These are phyloP conservation scores for Penicillium pancosmium DNA, from an alignment of 495 filamentous ascomycete genomes.

Conservation along the genomic window DNA sequence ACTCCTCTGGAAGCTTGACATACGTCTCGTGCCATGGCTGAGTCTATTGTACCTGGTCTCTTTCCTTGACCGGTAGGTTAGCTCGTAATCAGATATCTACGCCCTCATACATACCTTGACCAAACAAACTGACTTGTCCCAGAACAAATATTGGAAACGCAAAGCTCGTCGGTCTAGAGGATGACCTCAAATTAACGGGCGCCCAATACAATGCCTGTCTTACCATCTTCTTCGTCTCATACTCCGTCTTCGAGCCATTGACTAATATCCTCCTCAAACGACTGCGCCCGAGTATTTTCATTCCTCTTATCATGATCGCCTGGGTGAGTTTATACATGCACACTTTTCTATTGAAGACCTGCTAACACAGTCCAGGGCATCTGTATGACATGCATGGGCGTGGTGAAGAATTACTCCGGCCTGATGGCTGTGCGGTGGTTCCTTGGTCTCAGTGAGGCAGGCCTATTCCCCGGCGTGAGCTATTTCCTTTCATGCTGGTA, in stretches of 20 bases:
- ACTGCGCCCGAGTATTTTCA: constrained; percentile 71
- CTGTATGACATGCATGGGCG: constrained; percentile 82
- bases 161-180: constrained; percentile 73
- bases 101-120: too few relatives aligned
- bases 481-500: constrained; percentile 92
- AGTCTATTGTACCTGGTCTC: constrained; percentile 82
- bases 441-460: constrained; percentile 81
- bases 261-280: constrained; percentile 88
- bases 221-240: constrained; percentile 91
- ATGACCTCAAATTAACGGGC: constrained; percentile 63
- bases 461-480: constrained; percentile 83
- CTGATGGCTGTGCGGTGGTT: constrained; percentile 86
- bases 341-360: not conserved
- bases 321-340: constrained; percentile 43
- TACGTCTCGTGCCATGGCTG: constrained; percentile 77
- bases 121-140: constrained; percentile 24
- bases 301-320: constrained; percentile 58
- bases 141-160: constrained; percentile 86
- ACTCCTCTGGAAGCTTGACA: constrained; percentile 71
- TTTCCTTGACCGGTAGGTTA: constrained; percentile 70
- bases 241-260: constrained; percentile 81
- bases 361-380: constrained; percentile 59
- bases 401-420: constrained; percentile 75
- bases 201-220: constrained; percentile 77
- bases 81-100: not conserved